phyloP scores from a whole-genome alignment of 805 yeast species.

The Saccharomyces cerevisiae region DNA sequence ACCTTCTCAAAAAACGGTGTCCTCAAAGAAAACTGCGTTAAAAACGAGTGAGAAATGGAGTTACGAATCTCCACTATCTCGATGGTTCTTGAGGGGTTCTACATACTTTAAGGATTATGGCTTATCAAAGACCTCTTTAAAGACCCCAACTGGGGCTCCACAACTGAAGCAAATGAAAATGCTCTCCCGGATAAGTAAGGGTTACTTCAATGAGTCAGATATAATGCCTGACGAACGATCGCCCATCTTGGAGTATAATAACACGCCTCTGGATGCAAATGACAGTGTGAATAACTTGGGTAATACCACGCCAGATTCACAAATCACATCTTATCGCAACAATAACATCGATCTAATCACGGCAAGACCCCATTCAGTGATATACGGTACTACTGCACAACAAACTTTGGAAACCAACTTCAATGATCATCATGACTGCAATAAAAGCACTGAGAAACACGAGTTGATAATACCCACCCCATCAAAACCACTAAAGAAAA shows the following conservation, averaged over 20 bases:
- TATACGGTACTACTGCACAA: constrained; percentile 12
- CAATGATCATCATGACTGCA: background rate
- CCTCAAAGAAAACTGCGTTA: constrained; percentile 1
- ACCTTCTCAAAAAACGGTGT: background rate
- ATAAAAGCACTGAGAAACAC: background rate
- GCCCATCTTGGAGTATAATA: constrained; percentile 13
- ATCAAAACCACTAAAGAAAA: constrained; percentile 4
- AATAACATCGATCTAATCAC: background rate
- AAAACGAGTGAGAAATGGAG: constrained; percentile 17
- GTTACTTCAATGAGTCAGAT: constrained; percentile 5
- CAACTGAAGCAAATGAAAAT: constrained; percentile 24
- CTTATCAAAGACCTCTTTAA: constrained; percentile 2
- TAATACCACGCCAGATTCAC: background rate
- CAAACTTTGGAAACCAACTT: constrained; percentile 3
- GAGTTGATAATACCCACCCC: constrained; percentile 3
- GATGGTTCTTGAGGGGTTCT: constrained; percentile 28
- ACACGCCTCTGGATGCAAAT: background rate
- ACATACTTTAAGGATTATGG: constrained; percentile 17
- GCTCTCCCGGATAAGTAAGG: constrained; percentile 16
- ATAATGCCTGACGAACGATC: constrained; percentile 16
- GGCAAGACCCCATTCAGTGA: constrained; percentile 1
- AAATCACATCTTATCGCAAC: background rate
- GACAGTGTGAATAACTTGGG: background rate
- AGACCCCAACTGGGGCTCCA: constrained; percentile 16
- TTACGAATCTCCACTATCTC: constrained; percentile 29